Evolutionary conservation across 306 rosid species (phyloP).

Genomic region (Quillaja saponaria): DNA sequence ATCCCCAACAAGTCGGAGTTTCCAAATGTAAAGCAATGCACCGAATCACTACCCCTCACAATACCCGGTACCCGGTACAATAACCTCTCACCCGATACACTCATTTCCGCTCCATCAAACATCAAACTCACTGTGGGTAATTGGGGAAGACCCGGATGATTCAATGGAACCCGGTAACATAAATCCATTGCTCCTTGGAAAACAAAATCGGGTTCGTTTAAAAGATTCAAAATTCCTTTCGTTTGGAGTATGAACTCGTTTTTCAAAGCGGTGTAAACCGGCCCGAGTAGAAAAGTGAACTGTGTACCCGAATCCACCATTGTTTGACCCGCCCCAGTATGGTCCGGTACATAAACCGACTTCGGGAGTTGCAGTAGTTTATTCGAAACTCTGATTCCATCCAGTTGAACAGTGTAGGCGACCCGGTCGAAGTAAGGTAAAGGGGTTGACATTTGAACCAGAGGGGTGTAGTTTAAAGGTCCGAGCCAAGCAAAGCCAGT

Average conservation of each 20-base stretch:
- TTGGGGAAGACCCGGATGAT: slow-evolving; percentile 10
- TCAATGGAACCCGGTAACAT: slow-evolving; percentile 44
- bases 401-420: slow-evolving; percentile 71
- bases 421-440: slow-evolving; percentile 82
- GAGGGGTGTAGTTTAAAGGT: slow-evolving; percentile 67
- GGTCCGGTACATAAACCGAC: slow-evolving; percentile 56
- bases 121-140: slow-evolving; percentile 63
- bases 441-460: slow-evolving; percentile 59
- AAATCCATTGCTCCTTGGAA: slow-evolving; percentile 85
- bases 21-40: slow-evolving; percentile 82
- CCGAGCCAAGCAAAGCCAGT: slow-evolving; percentile 53
- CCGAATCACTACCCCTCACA: slow-evolving; percentile 48
- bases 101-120: slow-evolving; percentile 79
- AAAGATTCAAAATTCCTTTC: slow-evolving; percentile 32
- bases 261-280: slow-evolving; percentile 66
- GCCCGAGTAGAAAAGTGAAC: slow-evolving; percentile 76
- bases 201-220: slow-evolving; percentile 58
- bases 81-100: slow-evolving; percentile 54
- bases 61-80: slow-evolving; percentile 59
- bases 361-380: slow-evolving; percentile 47
- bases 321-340: slow-evolving; percentile 89
- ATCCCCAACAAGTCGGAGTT: slow-evolving; percentile 70
- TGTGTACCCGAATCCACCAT: slow-evolving; percentile 92
- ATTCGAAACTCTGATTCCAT: slow-evolving; percentile 57
- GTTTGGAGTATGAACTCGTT: slow-evolving; percentile 61